Conservation (phyloP, 805 yeast genomes). For the Groenewaldozyma salmanticensis region DNA sequence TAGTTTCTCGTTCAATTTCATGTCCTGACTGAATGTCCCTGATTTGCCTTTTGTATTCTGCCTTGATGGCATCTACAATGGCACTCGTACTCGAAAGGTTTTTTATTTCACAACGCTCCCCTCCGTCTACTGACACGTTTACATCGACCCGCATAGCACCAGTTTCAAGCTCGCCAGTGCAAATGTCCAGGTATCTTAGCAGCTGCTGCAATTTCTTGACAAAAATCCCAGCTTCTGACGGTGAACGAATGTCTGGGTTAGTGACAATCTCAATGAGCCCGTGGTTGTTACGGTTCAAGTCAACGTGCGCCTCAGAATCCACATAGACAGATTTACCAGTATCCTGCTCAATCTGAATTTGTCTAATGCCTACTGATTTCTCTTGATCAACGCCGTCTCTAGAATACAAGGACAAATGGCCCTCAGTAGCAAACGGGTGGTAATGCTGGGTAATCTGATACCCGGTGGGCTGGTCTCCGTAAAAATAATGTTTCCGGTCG, state of each 20-base stretch:
- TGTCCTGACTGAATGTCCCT: conserved; percentile 33
- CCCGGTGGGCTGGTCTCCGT: conserved; percentile 93
- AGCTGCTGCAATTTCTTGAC: conserved; percentile 70
- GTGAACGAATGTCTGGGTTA: conserved; percentile 65
- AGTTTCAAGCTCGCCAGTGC: conserved; percentile 84
- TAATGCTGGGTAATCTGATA: conserved; percentile 91
- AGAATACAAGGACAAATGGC: conserved; percentile 40
- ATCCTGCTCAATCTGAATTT: conserved; percentile 90
- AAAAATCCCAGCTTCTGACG: conserved; percentile 65
- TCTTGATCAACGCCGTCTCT: conserved; percentile 45
- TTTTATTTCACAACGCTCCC: conserved; percentile 77
- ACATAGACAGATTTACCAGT: conserved; percentile 71
- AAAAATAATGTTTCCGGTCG: conserved; percentile 93
- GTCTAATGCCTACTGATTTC: conserved; percentile 42
- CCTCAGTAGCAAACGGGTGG: conserved; percentile 66
- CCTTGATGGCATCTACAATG: conserved; percentile 60
- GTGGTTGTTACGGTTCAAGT: conserved; percentile 73
- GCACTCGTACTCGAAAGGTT: conserved; percentile 80
- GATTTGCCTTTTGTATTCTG: conserved; percentile 66
- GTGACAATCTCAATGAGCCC: conserved; percentile 91
- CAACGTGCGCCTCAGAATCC: conserved; percentile 41
- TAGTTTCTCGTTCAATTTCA: conserved; percentile 48
- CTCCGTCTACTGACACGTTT: conserved; percentile 65
- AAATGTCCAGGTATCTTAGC: conserved; percentile 57
- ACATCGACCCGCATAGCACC: conserved; percentile 96